phyloP scores from a whole-genome alignment of 352 stramenopile genomes.

The Pythium periplocum region DNA sequence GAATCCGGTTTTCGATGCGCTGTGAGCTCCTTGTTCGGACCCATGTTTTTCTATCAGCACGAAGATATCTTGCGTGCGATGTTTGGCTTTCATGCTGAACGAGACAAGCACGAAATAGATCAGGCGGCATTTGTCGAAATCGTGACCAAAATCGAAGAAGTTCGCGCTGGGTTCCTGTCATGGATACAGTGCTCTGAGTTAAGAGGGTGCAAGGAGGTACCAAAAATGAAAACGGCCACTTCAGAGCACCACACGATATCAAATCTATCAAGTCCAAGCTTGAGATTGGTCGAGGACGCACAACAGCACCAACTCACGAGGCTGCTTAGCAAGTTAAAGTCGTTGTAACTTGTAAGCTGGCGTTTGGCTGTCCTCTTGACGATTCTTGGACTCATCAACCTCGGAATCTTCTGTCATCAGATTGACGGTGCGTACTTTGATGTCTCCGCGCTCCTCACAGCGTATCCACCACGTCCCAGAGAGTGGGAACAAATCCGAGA shows the following conservation, averaged over 20 bases:
- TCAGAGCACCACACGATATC: neutral
- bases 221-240: conserved; percentile 1
- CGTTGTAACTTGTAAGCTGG: conserved; percentile 17
- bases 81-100: conserved; percentile 27
- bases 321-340: conserved; percentile 33
- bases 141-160: conserved; percentile 52
- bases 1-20: conserved; percentile 41
- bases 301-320: conserved; percentile 36
- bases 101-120: conserved; percentile 35
- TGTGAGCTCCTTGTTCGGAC: conserved; percentile 40
- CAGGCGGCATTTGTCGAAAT: conserved; percentile 50
- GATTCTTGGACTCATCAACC: too few relatives aligned
- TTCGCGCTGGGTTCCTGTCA: conserved; percentile 28
- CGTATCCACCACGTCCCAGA: too few relatives aligned
- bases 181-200: conserved; percentile 44
- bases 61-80: conserved; percentile 32
- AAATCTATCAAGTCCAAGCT: conserved; percentile 2
- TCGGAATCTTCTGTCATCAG: too few relatives aligned
- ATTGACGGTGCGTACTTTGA: too few relatives aligned
- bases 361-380: too few relatives aligned
- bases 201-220: neutral
- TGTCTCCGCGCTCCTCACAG: too few relatives aligned
- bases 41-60: conserved; percentile 51
- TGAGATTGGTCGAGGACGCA: conserved; percentile 33
- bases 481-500: too few relatives aligned